Base-by-base conservation (phyloP, 1,284 basidiomycete species). In the Malassezia sympodialis region DNA sequence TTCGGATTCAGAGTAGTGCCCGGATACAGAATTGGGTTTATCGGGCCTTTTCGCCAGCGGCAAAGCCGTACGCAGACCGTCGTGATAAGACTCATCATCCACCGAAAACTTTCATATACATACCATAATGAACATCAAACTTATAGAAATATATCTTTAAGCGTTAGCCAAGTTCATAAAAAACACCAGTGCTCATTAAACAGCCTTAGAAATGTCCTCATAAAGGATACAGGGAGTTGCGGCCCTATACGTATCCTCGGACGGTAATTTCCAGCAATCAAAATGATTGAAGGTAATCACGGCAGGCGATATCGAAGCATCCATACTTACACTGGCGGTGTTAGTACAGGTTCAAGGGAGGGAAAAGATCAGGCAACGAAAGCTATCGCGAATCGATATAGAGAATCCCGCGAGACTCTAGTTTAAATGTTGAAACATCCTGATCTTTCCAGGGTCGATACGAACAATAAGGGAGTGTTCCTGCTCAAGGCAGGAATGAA, bases 241-340 rank as follows among this genome's bases (percentile, higher is more conserved):
- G 32, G 50, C 46, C 56, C 44, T 34, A 31, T 37, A 44, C 31
- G 57, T 54, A 63, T 59, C 56, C 53, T 68, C 66, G 60, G 66
- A 68, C 66, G 66, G 66, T 68, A 68, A 68, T 68, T 68, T 66
- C 66, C 64, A 68, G 63, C 64, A 66, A 61, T 57, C 57, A 40
- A 54, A 62, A 50, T 63, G 58, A 62, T 62, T 49, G 48, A 47
- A 42, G 31, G 35, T 59, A 58, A 61, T 59, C 56, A 51, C 43
- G 19, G 60, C 57, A 14, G 27, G 24, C 31, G 26, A 19, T 34
- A 34, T 26, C 14, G 40, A 11, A 41, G 17, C 30, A 23, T 4
- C 11, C 11, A 49, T 30, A 51, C 52, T 31, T 51, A 58, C 51
- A 6, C 26, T 53, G 43, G 4, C 34, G 19, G 24, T 32, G 49